Evolutionary conservation across 768 basidiomycete genomes (phyloP), one percentile per base, ranked within the genome.

Genomic region (Hemileccinum impolitum): DNA sequence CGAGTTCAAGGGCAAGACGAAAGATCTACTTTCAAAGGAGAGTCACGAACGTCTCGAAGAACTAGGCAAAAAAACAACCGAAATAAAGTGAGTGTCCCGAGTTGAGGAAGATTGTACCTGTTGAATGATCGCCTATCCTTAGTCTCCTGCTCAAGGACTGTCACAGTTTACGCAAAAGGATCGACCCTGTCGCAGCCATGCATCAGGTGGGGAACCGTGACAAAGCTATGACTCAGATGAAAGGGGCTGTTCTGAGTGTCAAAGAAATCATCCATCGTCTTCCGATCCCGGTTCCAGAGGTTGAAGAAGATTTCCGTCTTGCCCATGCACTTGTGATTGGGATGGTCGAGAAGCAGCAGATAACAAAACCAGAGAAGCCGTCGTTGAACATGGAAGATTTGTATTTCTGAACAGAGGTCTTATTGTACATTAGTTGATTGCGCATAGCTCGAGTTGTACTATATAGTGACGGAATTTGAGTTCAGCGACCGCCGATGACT

Each of bases 1-100:
- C 34, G 42, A 57, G 15, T 52, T 59, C 43, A 76, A 76, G 60
- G 49, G 17, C 6, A 55, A 57, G 18, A 56, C 60, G 3, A 76
- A 70, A 45, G 58, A 63, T 36, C 61, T 59, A 15, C 42, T 71
- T 12, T 56, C 25, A 4, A 46, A 54, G 11, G 68, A 58, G n/a
- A 45, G 45, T 21, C 70, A 74, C 43, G 61, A 70, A 14, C 63
- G 62, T 26, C 59, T 75, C 2, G 75, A 76, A 30, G 59, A 57
- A 35, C 35, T 72, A 13, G 58, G 55, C 8, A 54, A 57, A 36
- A 63, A 64, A 25, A 52, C 63, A 43, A 74, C 50, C 3, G 47
- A 58, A 30, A 54, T 70, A 15, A 66, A 12, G 78, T 77, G 47
- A 50, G 70, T 63, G 30, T 3, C 15, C 31, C 1, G 12, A 8